Evolutionary conservation across 345 rosid species (phyloP), one percentile per base, ranked within the genome.

Genomic region (Eucalyptus albens): DNA sequence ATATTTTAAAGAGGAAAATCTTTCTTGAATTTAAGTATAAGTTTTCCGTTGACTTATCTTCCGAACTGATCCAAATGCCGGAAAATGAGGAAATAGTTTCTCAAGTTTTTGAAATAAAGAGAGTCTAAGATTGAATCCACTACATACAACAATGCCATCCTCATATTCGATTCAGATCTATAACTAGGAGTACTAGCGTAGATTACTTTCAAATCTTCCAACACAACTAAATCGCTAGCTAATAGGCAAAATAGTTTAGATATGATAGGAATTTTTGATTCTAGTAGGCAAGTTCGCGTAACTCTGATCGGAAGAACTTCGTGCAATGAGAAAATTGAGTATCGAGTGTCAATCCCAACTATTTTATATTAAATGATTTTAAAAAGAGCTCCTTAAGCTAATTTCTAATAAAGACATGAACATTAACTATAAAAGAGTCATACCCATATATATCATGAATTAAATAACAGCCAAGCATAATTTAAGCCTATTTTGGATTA

Each of bases 31-130:
- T 29, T n/a, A 65, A 65, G 19, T 4, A 65, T 15, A 65, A 8
- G 7, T 65, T 65, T 65, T 29, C 2, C 1, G 0, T 65, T 65
- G 5, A 65, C 21, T 65, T 4, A 4, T 62, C 1, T 62, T 62
- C 33, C 5, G 14, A 62, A 14, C 17, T 3, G 3, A 4, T 29
- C 9, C 72, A 62, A 62, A 62, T 0, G 33, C n/a, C 1, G 0
- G 31, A 11, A 62, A 62, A 29, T 62, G 9, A 62, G 72, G 5
- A 62, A 29, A 62, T 11, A 24, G 11, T 59, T 59, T 55, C 15
- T 22, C 0, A 1, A 2, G 14, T 62, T 7, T 62, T 17, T 4
- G 33, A 29, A 62, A 62, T 14, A 62, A 62, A 6, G 0, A 13
- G 6, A 24, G 1, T 26, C 65, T 59, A 59, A 59, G 29, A 26